Evolutionary conservation across 768 basidiomycete species (phyloP), one percentile per base, ranked within the genome.

Genomic region (Amanita rubescens): DNA sequence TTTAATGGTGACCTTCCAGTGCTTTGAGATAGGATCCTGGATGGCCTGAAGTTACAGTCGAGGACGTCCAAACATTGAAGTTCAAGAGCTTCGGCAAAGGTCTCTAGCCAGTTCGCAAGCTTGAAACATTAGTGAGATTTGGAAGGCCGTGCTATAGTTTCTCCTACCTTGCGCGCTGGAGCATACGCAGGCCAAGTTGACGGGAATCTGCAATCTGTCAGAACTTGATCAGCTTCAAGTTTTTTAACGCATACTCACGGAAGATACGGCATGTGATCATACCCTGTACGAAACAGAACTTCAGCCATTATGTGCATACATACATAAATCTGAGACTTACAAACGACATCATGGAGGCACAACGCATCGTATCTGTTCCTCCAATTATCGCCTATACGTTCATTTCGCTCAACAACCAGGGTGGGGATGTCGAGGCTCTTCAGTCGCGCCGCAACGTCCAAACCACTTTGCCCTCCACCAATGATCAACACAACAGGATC

Each of bases 1-100:
- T 12, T 62, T 61, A 47, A 81, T 61, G 9, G 63, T 65, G 25
- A 80, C 73, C 17, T 69, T 67, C 80, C 81, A 82, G 2, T 64
- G 69, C 35, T 69, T 65, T 44, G 64, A 67, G 46, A 59, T 56
- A 12, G 69, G 64, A 58, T 75, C 59, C 64, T 74, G 74, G 0
- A 58, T 58, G 9, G 74, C 65, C 59, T 56, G 15, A 68, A 5
- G 58, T 42, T 8, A 66, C 74, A 3, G 57, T 61, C 0, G 77
- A 70, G 0, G 73, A 76, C n/a, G 75, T 79, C 84, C 84, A 85
- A 5, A 82, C 74, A 58, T 84, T 79, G 50, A 86, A n/a, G 67
- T 56, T 85, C 84, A 53, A 85, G 64, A 1, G 71, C 61, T 12
- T 78, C 71, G 1, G 80, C 81, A 61, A 84, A 86, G 53, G 65